Evolutionary conservation across 1,284 basidiomycete genomes (phyloP).

Genomic region (Prillingera fragicola): DNA sequence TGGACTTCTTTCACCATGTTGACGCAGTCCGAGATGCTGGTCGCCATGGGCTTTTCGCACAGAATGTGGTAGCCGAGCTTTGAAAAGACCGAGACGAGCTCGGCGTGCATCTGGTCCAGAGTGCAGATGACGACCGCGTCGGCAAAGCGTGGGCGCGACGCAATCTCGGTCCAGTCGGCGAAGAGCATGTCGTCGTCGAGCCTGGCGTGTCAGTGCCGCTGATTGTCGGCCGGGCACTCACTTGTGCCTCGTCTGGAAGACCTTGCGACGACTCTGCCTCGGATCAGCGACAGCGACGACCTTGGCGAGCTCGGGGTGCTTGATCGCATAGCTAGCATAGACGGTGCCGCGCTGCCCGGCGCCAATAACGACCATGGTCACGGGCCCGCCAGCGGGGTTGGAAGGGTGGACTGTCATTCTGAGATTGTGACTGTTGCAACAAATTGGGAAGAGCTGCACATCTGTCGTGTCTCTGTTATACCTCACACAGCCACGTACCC

Average conservation of each 20-base stretch:
- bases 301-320: conserved; percentile 60
- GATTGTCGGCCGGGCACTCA: conserved; percentile 12
- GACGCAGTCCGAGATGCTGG: conserved; percentile 63
- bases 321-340: conserved; percentile 62
- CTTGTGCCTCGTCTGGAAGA: conserved; percentile 56
- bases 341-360: conserved; percentile 75
- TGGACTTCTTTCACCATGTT: conserved; percentile 66
- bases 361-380: conserved; percentile 59
- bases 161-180: conserved; percentile 64
- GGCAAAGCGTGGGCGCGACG: conserved; percentile 62
- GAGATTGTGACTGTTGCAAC: neutral
- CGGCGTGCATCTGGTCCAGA: conserved; percentile 64
- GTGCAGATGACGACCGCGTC: conserved; percentile 73
- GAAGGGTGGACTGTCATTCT: conserved; percentile 8
- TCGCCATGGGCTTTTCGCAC: conserved; percentile 87
- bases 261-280: conserved; percentile 58
- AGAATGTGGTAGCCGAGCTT: conserved; percentile 76
- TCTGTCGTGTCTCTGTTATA: no score
- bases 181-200: conserved; percentile 65
- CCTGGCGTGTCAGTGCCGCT: conserved; percentile 9
- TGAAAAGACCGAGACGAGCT: conserved; percentile 66
- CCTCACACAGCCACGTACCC: no score
- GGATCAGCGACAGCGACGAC: conserved; percentile 79
- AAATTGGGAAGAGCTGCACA: no score
- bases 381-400: conserved; percentile 50